These are phyloP conservation scores for Psilocybe tampanensis DNA, from an alignment of 768 basidiomycete species.

Conservation along the genomic window DNA sequence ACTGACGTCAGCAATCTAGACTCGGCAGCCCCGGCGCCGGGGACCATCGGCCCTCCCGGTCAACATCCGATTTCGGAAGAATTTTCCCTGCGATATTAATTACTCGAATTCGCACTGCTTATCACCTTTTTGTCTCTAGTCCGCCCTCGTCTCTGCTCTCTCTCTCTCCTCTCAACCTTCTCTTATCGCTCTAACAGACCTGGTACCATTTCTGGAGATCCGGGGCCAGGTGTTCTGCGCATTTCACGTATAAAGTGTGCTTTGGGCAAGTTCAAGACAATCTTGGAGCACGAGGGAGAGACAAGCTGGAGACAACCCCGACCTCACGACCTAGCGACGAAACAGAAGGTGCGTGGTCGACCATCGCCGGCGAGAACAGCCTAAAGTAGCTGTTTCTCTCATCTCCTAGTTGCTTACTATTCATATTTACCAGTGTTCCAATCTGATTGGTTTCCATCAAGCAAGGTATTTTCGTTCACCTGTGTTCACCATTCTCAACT, in stretches of 20 bases:
- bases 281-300: background rate
- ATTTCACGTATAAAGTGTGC: background rate
- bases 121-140: background rate
- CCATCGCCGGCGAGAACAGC: background rate
- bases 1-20: background rate
- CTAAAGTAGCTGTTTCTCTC: background rate
- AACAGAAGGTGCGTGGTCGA: background rate
- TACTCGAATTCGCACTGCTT: background rate
- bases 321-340: background rate
- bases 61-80: background rate
- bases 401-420: background rate
- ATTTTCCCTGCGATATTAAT: background rate
- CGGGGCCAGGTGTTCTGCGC: background rate
- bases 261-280: background rate
- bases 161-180: background rate
- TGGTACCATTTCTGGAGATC: background rate
- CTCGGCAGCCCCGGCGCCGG: too few species aligned
- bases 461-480: background rate
- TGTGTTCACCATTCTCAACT: background rate
- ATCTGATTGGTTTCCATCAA: background rate
- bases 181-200: background rate
- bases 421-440: background rate
- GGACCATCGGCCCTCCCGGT: background rate
- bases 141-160: background rate
- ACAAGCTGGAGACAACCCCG: background rate